Evolutionary conservation across 306 rosid genomes (phyloP), one percentile per base, ranked within the genome.

Genomic region (Medicago arabica): DNA sequence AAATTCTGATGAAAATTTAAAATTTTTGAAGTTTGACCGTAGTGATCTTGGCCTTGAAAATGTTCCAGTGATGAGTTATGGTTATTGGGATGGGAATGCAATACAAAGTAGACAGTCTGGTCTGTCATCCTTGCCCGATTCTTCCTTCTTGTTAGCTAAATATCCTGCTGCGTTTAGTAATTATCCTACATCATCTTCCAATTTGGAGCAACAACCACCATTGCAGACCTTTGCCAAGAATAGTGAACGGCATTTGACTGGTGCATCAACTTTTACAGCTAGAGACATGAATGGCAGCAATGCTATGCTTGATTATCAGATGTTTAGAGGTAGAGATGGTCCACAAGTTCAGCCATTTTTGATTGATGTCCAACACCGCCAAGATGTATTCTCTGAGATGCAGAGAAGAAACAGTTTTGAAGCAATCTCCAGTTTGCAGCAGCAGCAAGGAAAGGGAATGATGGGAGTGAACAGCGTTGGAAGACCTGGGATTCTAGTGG

Each of bases 121-220:
- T 63, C 78, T 86, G 58, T 18, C 93, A 0, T 69, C 98, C 8
- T 47, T 92, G 74, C 84, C 99, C 6, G 98, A 96, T 81, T 92
- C 98, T 70, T 81, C 97, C 3, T 50, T 86, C 74, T 83, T 92
- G 80, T 85, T 92, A 23, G 92, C 98, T 5, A 92, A 88, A 81
- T 96, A 92, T 86, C 99, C 99, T 63, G 89, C 90, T 28, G 97
- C 97, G 9, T 96, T 96, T 40, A 61, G 91, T 75, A 88, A 82
- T 59, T 91, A 82, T 67, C 69, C 93, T 58, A 3, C 84, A 4
- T 28, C 89, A 38, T 74, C 90, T 16, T 18, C 90, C 74, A 85
- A 82, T 64, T 49, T 82, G 65, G 97, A 88, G 68, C 90, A 85
- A 34, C 96, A 79, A 76, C 81, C 97, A 19, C 81, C 97, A 19